A percentile compares a stretch with the other conserved stretches of the same genome.
These are phyloP conservation scores for Hordeum vulgare DNA, from an alignment of 176 grass and related monocot genomes.

Conservation along the genomic window MorexV3_pseudomolecules_assembly NC_058522.1:542793585-542794084, in stretches of 20 bases:
- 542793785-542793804: conserved; percentile 26
- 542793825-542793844: neutral
- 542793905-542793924: neutral
- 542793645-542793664: neutral
- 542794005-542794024: conserved; percentile 71
- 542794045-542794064: conserved; percentile 97
- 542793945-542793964: conserved; percentile 48
- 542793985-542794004: conserved; percentile 82
- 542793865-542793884: conserved; percentile 3
- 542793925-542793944: neutral
- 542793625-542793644: neutral
- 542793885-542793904: conserved; percentile 24
- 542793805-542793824: conserved; percentile 18
- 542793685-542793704: neutral
- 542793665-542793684: conserved; percentile 57
- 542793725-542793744: neutral
- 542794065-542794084: conserved; percentile 94
- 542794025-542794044: conserved; percentile 58
- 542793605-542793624: conserved; percentile 18
- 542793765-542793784: conserved; percentile 37
- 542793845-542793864: neutral
- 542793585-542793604: neutral
- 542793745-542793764: conserved; percentile 1
- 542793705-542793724: conserved; percentile 19
- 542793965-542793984: conserved; percentile 76